phyloP scores from a whole-genome alignment of 129 eudicot species.

The Artemisia argyi region DNA sequence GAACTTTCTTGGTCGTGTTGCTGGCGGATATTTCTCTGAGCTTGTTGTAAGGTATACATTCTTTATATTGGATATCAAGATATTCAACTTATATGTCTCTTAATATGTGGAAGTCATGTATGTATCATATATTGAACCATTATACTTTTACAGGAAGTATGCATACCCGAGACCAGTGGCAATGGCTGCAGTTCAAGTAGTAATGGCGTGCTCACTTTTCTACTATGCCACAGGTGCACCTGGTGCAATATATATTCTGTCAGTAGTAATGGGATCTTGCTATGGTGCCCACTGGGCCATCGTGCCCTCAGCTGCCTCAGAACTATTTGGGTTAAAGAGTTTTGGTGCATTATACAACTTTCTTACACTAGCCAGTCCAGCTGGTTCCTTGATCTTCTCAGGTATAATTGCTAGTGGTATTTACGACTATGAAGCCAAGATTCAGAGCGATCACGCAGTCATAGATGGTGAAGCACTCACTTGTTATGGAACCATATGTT shows the following conservation, averaged over 20 bases:
- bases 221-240: slow-evolving; percentile 65
- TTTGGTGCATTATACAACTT: slow-evolving; percentile 71
- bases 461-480: slow-evolving; percentile 43
- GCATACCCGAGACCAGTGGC: slow-evolving; percentile 87
- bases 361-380: slow-evolving; percentile 61
- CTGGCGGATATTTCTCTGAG: slow-evolving; percentile 80
- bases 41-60: slow-evolving; percentile 48
- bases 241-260: slow-evolving; percentile 59
- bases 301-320: slow-evolving; percentile 81
- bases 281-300: slow-evolving; percentile 91
- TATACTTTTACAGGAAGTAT: slow-evolving; percentile 41
- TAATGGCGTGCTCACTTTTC: slow-evolving; percentile 63
- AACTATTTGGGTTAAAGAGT: slow-evolving; percentile 71
- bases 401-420: slow-evolving; percentile 77
- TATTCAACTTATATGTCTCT: too few relatives aligned
- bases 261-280: slow-evolving; percentile 61
- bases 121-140: background rate
- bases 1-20: slow-evolving; percentile 88
- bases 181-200: slow-evolving; percentile 66
- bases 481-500: slow-evolving; percentile 66
- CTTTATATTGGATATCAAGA: background rate
- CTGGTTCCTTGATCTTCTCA: slow-evolving; percentile 67
- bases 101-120: too few relatives aligned
- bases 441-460: slow-evolving; percentile 31
- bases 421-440: slow-evolving; percentile 73